Conservation (phyloP, 2,329 filamentous ascomycete species). For the Ophiostoma australiae region DNA sequence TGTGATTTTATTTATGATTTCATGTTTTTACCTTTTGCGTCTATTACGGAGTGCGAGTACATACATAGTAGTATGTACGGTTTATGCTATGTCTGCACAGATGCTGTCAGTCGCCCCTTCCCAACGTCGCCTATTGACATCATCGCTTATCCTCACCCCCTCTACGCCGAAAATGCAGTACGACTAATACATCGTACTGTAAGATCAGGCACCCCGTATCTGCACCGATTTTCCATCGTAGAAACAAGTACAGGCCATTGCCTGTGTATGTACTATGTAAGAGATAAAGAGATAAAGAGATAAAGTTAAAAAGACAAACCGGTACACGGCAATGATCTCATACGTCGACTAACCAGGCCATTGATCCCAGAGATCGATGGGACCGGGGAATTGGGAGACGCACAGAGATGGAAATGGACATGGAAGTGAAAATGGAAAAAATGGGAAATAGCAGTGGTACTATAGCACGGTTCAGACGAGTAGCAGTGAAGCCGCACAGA, state of each 20-base stretch:
- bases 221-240: neutral
- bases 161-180: conserved; percentile 12
- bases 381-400: conserved; percentile 14
- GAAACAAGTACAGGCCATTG: neutral
- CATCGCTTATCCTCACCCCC: conserved; percentile 11
- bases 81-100: neutral
- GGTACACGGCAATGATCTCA: neutral
- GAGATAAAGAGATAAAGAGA: neutral
- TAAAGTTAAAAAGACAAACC: neutral
- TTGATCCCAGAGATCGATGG: conserved; percentile 26
- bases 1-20: neutral
- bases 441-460: neutral
- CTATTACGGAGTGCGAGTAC: neutral
- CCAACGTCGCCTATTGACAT: neutral
- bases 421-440: conserved; percentile 7
- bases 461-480: conserved; percentile 2
- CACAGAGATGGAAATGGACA: conserved; percentile 4
- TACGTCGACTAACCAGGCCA: conserved; percentile 20
- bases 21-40: neutral
- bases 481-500: neutral
- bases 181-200: neutral
- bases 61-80: too few relatives aligned
- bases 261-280: neutral
- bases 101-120: neutral
- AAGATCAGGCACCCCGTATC: conserved; percentile 8